Evolutionary conservation across 176 grass and related monocot genomes (phyloP).

Genomic region (Lolium rigidum): DNA sequence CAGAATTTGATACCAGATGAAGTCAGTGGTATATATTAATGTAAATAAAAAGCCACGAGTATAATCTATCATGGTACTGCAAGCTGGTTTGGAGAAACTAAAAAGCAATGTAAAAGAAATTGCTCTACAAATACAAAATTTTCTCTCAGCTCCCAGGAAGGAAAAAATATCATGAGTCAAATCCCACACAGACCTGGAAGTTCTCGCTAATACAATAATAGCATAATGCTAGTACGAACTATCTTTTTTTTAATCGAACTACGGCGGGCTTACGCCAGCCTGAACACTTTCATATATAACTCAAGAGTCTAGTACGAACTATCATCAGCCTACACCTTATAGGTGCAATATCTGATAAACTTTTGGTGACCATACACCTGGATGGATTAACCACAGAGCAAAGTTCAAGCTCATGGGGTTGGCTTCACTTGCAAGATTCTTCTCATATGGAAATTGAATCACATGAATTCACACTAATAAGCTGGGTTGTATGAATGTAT

Average conservation of each 20-base stretch:
- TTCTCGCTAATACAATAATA: background rate
- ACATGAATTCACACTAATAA: background rate
- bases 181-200: background rate
- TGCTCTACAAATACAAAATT: background rate
- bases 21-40: background rate
- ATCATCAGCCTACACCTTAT: background rate
- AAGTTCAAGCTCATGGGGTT: background rate
- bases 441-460: background rate
- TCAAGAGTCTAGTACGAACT: background rate
- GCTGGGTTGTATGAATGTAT: slow-evolving; percentile 3
- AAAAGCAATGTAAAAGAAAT: background rate
- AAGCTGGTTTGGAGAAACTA: background rate
- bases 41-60: slow-evolving; percentile 2
- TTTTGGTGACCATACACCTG: slow-evolving; percentile 1
- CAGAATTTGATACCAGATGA: slow-evolving; percentile 15
- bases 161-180: background rate
- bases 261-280: no score
- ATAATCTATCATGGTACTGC: slow-evolving; percentile 8
- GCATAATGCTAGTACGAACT: background rate
- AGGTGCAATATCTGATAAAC: background rate
- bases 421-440: slow-evolving; percentile 9
- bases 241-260: no score
- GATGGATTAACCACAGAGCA: background rate
- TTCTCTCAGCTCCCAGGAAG: background rate
- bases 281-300: no score